Conservation (phyloP, 192 early-diverging fungal species). For the Pecoramyces ruminantium region DNA sequence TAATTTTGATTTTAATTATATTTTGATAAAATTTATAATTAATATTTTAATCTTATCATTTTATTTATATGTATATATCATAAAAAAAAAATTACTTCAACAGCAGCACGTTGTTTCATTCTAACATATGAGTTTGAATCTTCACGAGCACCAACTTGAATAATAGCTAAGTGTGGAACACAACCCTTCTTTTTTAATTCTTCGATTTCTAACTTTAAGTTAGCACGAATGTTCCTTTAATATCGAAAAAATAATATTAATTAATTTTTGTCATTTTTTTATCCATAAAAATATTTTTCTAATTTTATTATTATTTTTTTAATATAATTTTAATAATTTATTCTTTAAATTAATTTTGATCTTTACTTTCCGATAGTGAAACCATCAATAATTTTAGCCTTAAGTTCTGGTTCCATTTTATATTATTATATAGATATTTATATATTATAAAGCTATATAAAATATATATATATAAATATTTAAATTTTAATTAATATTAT, state of each 20-base stretch:
- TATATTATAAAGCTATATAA: too few relatives aligned
- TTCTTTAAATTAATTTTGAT: too few relatives aligned
- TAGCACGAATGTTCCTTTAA: slow-evolving; percentile 29
- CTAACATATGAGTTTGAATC: slow-evolving; percentile 87
- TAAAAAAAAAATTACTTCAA: slow-evolving; percentile 30
- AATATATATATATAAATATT: too few relatives aligned
- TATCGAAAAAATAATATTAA: background rate
- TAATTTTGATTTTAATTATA: background rate
- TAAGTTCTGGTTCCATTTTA: background rate
- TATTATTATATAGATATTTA: background rate
- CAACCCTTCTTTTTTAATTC: slow-evolving; percentile 42
- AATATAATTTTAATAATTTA: too few relatives aligned
- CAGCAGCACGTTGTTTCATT: slow-evolving; percentile 82
- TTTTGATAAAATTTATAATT: background rate
- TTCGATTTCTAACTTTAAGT: slow-evolving; percentile 50
- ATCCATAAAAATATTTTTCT: too few relatives aligned
- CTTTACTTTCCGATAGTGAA: background rate
- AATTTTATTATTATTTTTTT: too few relatives aligned
- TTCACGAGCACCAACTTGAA: slow-evolving; percentile 84
- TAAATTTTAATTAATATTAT: too few relatives aligned
- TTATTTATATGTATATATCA: background rate
- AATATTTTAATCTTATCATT: slow-evolving; percentile 1
- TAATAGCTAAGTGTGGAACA: slow-evolving; percentile 64
- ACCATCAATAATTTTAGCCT: background rate
- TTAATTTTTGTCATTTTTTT: too few relatives aligned